Conservation (phyloP, 2,329 filamentous ascomycete species). For the Byssothecium circinans region DNA sequence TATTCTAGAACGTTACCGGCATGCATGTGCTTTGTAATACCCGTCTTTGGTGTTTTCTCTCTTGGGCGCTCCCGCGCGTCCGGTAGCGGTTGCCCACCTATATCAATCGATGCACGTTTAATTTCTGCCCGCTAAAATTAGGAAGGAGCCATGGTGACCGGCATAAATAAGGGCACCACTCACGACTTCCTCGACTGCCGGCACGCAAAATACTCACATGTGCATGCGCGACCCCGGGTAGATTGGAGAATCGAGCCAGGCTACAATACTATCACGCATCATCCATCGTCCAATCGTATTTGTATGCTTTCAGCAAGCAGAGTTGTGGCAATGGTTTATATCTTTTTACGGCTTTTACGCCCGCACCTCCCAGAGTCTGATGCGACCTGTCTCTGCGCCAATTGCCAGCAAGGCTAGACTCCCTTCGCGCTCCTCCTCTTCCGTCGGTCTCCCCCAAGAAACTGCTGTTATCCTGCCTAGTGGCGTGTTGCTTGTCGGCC, state of each 20-base stretch:
- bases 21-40: too few species aligned
- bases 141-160: not conserved
- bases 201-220: not conserved
- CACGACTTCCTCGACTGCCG: too few species aligned
- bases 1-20: too few species aligned
- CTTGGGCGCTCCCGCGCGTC: too few species aligned
- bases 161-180: not conserved
- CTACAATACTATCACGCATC: too few species aligned
- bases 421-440: constrained; percentile 64
- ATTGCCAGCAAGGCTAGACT: constrained; percentile 67
- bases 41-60: too few species aligned
- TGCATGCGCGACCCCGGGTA: not conserved
- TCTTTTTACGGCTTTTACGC: constrained; percentile 17
- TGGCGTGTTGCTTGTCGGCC: constrained; percentile 89
- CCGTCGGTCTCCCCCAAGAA: constrained; percentile 48
- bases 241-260: too few species aligned
- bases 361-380: constrained; percentile 77
- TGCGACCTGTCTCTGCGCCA: constrained; percentile 84
- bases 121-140: not conserved
- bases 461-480: constrained; percentile 74
- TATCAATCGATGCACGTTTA: too few species aligned
- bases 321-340: not conserved
- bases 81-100: too few species aligned
- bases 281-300: not conserved
- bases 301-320: too few species aligned